Percentiles rank a stretch among this genome's conserved stretches.
Evolutionary conservation across 331 rosid species (phyloP).

Genomic region (Malus hybrid): DNA sequence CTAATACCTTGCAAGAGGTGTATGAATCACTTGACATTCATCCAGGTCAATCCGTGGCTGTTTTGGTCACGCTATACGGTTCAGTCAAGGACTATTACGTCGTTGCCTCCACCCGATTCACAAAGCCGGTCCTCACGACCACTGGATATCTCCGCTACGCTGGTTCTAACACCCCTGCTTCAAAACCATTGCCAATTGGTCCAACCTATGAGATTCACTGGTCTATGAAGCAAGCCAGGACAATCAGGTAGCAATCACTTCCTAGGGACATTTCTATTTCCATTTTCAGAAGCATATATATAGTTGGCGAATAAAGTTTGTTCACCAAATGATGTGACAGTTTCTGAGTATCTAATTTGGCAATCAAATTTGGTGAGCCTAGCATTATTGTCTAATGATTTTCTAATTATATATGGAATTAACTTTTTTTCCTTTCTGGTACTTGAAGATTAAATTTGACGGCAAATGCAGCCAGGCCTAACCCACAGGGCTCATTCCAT

Average conservation of each 20-base stretch:
- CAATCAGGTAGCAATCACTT: conserved; percentile 43
- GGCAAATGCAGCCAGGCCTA: conserved; percentile 93
- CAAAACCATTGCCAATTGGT: conserved; percentile 45
- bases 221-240: conserved; percentile 78
- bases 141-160: conserved; percentile 53
- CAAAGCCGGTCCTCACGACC: conserved; percentile 26
- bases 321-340: not conserved
- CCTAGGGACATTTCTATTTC: not conserved
- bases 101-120: conserved; percentile 59
- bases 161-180: conserved; percentile 39
- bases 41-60: conserved; percentile 60
- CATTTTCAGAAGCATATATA: not conserved
- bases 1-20: conserved; percentile 57
- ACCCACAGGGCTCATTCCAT: conserved; percentile 95
- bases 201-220: conserved; percentile 48
- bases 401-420: not conserved
- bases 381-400: not conserved
- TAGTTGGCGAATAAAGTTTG: not conserved
- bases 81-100: conserved; percentile 37
- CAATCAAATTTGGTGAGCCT: too few relatives aligned
- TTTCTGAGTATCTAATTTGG: too few relatives aligned
- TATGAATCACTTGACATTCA: conserved; percentile 65
- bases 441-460: conserved; percentile 55
- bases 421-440: not conserved
- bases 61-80: conserved; percentile 43